These are phyloP conservation scores for Lactarius akahatsu DNA, from an alignment of 768 basidiomycete species.

Conservation along the genomic window DNA sequence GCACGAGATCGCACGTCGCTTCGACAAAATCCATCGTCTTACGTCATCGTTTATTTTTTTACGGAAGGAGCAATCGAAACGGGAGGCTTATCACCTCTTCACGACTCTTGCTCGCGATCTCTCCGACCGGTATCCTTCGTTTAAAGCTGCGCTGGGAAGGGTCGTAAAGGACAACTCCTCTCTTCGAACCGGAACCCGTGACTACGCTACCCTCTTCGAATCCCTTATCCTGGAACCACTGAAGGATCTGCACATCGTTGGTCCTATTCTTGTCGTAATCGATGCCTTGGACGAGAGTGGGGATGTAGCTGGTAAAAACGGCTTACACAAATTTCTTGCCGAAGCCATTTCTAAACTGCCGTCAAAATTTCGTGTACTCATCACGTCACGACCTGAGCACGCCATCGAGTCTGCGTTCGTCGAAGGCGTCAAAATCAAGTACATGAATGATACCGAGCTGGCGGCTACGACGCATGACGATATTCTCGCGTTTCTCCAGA, in stretches of 20 bases:
- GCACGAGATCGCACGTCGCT: not conserved
- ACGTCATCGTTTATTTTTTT: not conserved
- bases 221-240: not conserved
- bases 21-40: not conserved
- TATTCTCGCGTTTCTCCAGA: not conserved
- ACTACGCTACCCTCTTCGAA: not conserved
- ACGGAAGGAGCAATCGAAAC: not conserved
- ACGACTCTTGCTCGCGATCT: constrained; percentile 5
- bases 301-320: not conserved
- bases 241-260: not conserved
- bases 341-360: not conserved
- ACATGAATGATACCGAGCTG: not conserved
- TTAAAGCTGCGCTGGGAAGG: not conserved
- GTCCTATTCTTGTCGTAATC: constrained; percentile 2
- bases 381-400: not conserved
- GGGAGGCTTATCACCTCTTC: not conserved
- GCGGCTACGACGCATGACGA: not conserved
- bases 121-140: not conserved
- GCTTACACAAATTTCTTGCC: not conserved
- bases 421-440: not conserved
- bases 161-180: not conserved
- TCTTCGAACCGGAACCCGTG: not conserved
- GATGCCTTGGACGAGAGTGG: constrained; percentile 5
- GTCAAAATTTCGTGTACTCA: not conserved
- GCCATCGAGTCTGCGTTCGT: not conserved